Evolutionary conservation across 768 basidiomycete species (phyloP).

Genomic region (Panus rudis): DNA sequence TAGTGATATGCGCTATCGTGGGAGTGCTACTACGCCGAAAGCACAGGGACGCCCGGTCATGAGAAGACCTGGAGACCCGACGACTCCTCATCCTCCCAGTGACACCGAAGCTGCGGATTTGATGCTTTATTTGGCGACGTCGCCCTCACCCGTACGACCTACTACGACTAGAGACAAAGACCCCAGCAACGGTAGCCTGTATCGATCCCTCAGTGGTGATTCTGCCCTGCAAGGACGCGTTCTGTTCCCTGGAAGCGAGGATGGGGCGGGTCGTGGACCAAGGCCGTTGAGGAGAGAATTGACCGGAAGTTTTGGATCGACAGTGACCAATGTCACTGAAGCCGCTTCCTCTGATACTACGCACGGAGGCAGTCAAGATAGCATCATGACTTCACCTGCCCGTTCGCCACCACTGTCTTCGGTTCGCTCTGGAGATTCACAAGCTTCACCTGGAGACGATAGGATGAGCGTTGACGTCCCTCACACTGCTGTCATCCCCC

Average conservation of each 20-base stretch:
- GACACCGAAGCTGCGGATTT: conserved; percentile 84
- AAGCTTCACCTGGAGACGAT: conserved; percentile 1
- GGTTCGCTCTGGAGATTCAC: background rate
- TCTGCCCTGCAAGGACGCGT: conserved; percentile 57
- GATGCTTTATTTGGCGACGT: conserved; percentile 80
- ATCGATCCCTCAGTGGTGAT: conserved; percentile 46
- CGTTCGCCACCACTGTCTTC: conserved; percentile 10
- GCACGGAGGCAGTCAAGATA: conserved; percentile 25
- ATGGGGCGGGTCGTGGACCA: conserved; percentile 8
- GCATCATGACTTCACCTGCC: conserved; percentile 13
- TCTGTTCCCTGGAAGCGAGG: conserved; percentile 44
- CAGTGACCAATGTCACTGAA: conserved; percentile 26
- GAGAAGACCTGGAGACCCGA: conserved; percentile 9
- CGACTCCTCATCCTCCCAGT: conserved; percentile 44
- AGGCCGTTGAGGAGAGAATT: conserved; percentile 25
- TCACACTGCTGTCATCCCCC: conserved; percentile 26
- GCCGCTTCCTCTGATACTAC: conserved; percentile 1
- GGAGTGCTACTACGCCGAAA: conserved; percentile 18
- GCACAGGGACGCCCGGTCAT: conserved; percentile 9
- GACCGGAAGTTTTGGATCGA: conserved; percentile 38
- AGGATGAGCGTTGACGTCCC: conserved; percentile 11
- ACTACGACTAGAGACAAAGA: conserved; percentile 39
- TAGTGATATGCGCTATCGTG: conserved; percentile 12
- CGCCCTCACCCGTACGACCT: conserved; percentile 71
- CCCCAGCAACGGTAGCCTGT: conserved; percentile 47